Conservation (phyloP, 2,329 filamentous ascomycete species). For the Penicillium brevicompactum region DNA sequence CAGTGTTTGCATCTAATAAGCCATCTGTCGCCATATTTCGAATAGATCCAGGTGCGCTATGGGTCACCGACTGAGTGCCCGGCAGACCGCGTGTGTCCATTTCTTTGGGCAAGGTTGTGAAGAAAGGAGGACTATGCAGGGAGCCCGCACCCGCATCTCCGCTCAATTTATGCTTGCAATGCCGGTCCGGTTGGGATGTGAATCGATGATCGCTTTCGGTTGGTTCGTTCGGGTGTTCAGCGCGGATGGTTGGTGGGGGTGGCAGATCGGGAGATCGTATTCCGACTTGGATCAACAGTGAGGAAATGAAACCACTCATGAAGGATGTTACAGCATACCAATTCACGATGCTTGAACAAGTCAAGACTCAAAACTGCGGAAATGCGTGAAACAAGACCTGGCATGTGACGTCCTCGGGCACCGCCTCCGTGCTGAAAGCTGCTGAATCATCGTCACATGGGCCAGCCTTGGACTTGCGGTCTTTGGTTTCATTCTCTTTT, state of each 20-base stretch:
- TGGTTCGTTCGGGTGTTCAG: slow-evolving; percentile 25
- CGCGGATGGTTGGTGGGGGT: slow-evolving; percentile 31
- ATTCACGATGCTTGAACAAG: slow-evolving; percentile 11
- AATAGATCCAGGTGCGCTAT: slow-evolving; percentile 2
- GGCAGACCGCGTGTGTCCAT: slow-evolving; percentile 23
- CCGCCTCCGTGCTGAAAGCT: slow-evolving; percentile 8
- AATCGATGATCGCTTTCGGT: slow-evolving; percentile 4
- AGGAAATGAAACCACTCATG: slow-evolving; percentile 50
- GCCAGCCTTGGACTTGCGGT: background rate
- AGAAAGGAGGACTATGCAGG: slow-evolving; percentile 25
- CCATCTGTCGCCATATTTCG: background rate
- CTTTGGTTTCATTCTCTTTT: too few relatives aligned
- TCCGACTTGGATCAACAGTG: slow-evolving; percentile 47
- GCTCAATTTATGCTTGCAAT: slow-evolving; percentile 8
- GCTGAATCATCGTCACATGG: slow-evolving; percentile 26
- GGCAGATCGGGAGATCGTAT: slow-evolving; percentile 45
- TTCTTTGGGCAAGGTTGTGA: slow-evolving; percentile 23
- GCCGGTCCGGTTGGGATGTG: slow-evolving; percentile 15
- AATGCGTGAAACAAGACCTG: slow-evolving; percentile 1
- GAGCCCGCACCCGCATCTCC: slow-evolving; percentile 28
- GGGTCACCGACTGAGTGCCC: slow-evolving; percentile 12
- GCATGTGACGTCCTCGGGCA: slow-evolving; percentile 12
- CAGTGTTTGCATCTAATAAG: background rate
- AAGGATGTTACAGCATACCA: slow-evolving; percentile 25
- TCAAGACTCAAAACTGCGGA: slow-evolving; percentile 2